Base-by-base conservation (phyloP, 116 monocot species). In the Cymodocea nodosa region DNA sequence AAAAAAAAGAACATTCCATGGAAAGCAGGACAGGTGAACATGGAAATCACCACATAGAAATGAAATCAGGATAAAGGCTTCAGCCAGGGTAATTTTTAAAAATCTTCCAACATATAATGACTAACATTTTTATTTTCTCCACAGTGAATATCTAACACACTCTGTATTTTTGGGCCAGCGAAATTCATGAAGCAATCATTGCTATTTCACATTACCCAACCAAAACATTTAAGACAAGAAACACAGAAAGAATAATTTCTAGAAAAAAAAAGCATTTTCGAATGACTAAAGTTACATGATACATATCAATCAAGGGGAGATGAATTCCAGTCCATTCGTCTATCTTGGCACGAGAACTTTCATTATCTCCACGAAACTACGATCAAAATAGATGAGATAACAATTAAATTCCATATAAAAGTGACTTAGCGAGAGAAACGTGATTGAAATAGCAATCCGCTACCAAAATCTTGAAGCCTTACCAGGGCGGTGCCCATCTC, bases 401-500 rank as follows among this genome's bases (percentile, higher is more conserved):
- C 15, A 5, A 1, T 18, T 17, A 66, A 48, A 22, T 40, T 36
- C 13, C 11, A 59, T 39, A 34, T 13, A 15, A 37, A 15, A 56
- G 59, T 15, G 51, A 35, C n/a, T 35, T 20, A 23, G 73, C 14
- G 23, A 68, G 72, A 6, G 51, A 58, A 24, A 16, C 19, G 10
- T 35, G 14, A n/a, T 49, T 54, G 37, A 62, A 75, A 16, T 2
- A 54, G 10, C 5, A 35, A n/a, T 37, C 35, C 53, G 19, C 17
- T 35, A 30, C 25, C 16, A 19, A 20, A 40, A 63, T 10, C 15
- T 10, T 7, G 6, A 8, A 52, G 39, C 19, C 23, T 74, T 80
- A 93, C 89, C 77, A 59, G 50, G 7, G 65, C 65, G 39, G 76
- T 62, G 17, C 84, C 86, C 73, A 82, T 39, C 70, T 89, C 89